Evolutionary conservation across 768 basidiomycete genomes (phyloP).

Genomic region (Termitomyces sp.): DNA sequence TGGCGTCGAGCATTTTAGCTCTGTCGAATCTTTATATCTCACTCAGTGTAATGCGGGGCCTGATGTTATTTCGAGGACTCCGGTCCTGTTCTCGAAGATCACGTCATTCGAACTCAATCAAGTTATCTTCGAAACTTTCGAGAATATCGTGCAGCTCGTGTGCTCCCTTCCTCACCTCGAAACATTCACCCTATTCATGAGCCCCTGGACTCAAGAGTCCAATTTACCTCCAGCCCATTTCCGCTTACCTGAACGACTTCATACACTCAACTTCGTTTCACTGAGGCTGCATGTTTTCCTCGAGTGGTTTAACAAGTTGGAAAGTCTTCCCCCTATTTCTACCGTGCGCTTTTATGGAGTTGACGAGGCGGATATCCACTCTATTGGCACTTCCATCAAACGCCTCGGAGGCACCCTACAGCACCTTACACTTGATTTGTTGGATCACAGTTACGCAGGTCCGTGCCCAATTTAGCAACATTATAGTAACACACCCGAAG

Average conservation of each 20-base stretch:
- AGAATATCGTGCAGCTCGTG: slow-evolving; percentile 4
- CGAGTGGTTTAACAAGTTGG: slow-evolving; percentile 9
- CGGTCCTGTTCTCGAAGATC: slow-evolving; percentile 6
- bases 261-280: slow-evolving; percentile 9
- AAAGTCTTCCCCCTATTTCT: slow-evolving; percentile 6
- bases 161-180: slow-evolving; percentile 10
- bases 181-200: slow-evolving; percentile 9
- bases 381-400: slow-evolving; percentile 4
- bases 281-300: slow-evolving; percentile 7
- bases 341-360: slow-evolving; percentile 8
- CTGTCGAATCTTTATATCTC: slow-evolving; percentile 8
- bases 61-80: slow-evolving; percentile 1
- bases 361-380: slow-evolving; percentile 4
- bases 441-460: slow-evolving; percentile 11
- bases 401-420: slow-evolving; percentile 7
- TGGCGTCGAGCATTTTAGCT: slow-evolving; percentile 6
- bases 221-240: not conserved
- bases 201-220: slow-evolving; percentile 5
- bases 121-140: slow-evolving; percentile 7
- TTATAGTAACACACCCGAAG: not conserved
- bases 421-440: slow-evolving; percentile 12
- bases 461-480: not conserved
- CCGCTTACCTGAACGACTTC: slow-evolving; percentile 5
- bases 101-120: slow-evolving; percentile 12
- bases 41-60: not conserved